Evolutionary conservation across 2,329 filamentous ascomycete genomes (phyloP).

Genomic region (Ophiostoma sp.): DNA sequence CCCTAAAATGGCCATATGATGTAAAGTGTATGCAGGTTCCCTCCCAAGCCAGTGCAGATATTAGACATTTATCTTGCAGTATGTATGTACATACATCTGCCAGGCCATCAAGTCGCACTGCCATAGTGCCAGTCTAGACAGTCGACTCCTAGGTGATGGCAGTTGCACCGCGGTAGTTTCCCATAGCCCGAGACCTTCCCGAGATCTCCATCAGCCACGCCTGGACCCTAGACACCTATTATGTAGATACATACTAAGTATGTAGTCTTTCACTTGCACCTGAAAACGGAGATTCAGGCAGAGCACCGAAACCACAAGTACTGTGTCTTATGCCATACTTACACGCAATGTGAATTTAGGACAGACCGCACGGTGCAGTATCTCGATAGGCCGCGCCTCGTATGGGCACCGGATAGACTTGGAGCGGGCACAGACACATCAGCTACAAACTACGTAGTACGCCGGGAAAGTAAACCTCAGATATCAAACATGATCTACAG

Average conservation of each 20-base stretch:
- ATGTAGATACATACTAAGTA: neutral
- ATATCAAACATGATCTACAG: neutral
- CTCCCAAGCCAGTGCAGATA: neutral
- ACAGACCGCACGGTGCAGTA: too few relatives aligned
- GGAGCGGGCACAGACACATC: too few relatives aligned
- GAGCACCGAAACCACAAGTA: neutral
- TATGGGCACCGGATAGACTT: neutral
- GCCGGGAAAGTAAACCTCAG: neutral
- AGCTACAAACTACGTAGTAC: too few relatives aligned
- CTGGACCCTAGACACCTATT: too few relatives aligned
- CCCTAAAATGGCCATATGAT: neutral
- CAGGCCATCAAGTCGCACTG: too few relatives aligned
- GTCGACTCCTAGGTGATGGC: too few relatives aligned
- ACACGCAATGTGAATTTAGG: neutral
- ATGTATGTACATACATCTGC: neutral
- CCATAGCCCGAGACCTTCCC: neutral
- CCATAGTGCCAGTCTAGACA: too few relatives aligned
- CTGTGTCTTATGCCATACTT: neutral
- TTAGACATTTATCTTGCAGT: neutral
- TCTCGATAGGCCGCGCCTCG: neutral
- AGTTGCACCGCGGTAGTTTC: neutral
- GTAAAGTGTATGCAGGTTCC: constrained; percentile 1
- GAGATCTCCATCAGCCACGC: neutral
- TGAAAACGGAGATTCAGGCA: neutral
- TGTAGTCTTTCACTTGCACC: neutral